These are phyloP conservation scores for Aspergillus ochraceus DNA, from an alignment of 2,329 filamentous ascomycete species.

Conservation along the genomic window DNA sequence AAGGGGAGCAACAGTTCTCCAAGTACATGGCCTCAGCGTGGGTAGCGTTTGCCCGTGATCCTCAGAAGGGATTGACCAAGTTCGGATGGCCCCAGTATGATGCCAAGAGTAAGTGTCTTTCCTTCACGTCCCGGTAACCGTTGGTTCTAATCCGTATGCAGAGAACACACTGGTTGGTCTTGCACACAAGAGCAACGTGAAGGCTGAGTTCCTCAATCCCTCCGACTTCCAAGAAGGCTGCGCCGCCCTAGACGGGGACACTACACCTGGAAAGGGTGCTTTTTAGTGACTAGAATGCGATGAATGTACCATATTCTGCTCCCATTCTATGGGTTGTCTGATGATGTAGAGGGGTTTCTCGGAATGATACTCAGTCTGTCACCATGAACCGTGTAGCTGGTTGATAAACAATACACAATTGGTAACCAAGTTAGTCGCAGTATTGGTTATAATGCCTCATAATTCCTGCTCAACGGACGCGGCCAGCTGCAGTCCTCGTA, in stretches of 20 bases:
- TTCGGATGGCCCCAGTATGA: constrained; percentile 42
- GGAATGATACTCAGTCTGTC: too few species aligned
- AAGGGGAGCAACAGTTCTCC: constrained; percentile 34
- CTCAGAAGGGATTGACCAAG: constrained; percentile 33
- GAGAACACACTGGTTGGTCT: constrained; percentile 26
- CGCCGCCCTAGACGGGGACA: constrained; percentile 20
- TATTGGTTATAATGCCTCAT: too few species aligned
- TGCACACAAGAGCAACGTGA: constrained; percentile 17
- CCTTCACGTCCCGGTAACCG: not conserved
- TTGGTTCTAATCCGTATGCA: constrained; percentile 1
- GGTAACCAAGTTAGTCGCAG: too few species aligned
- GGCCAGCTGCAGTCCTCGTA: too few species aligned
- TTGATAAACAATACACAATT: too few species aligned
- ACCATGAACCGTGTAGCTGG: too few species aligned
- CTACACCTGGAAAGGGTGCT: constrained; percentile 22
- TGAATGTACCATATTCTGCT: too few species aligned
- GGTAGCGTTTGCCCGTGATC: constrained; percentile 43
- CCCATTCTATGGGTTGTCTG: too few species aligned
- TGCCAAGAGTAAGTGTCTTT: constrained; percentile 11
- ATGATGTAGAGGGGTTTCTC: not conserved
- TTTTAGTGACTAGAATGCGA: constrained; percentile 15
- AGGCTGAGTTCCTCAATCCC: constrained; percentile 16
- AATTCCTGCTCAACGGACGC: too few species aligned
- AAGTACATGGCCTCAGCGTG: constrained; percentile 44
- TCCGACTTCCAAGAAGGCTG: constrained; percentile 21